Base-by-base conservation (phyloP, 2,329 filamentous ascomycete species). In the Pestalotiopsis sp. region DNA sequence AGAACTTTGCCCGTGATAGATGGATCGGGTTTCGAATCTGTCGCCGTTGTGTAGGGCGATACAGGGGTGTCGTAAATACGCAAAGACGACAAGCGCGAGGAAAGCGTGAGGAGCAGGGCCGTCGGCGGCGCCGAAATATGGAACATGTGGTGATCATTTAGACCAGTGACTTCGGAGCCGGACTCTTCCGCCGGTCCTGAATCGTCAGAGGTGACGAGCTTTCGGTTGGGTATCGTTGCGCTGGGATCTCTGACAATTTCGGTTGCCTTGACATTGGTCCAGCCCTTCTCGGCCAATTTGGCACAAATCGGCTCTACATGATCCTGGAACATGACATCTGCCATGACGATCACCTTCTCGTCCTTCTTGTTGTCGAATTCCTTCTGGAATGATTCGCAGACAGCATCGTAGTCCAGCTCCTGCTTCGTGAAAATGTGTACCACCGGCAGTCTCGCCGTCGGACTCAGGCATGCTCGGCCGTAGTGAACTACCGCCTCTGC, bases 401-500 rank as follows among this genome's bases (percentile, higher is more conserved):
- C 86, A 0, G 82, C 79, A 1, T 88, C 86, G 56, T 90, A 79
- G 68, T 93, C 85, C 17, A 99, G 84, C 1, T 84, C 79, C 71
- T 91, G 91, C 62, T 86, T 86, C 0, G 96, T 99, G 76, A 96
- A 98, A 68, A 98, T 89, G 77, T 98, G 94, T 63, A 98, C 89
- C 24, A 97, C 94, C 0, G 95, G 94, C 65, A 98, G 81, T 66
- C 94, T 85, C 11, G 92, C 92, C 0, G 95, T 97, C 0, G 95
- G 95, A 7, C 94, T 98, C 26, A 99, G 84, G 76, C 96, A 99
- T 0, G 95, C 92, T 65, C 96, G 87, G 3, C 96, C 96, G 74
- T 98, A 99, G 78, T 99, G 96, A 14, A 99, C 91, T 1, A 98
- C 92, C 0, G 94, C 93, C 70, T 98, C 92, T 6, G 96, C 94